phyloP scores from a whole-genome alignment of 768 basidiomycete genomes.

The Termitomyces sp. region DNA sequence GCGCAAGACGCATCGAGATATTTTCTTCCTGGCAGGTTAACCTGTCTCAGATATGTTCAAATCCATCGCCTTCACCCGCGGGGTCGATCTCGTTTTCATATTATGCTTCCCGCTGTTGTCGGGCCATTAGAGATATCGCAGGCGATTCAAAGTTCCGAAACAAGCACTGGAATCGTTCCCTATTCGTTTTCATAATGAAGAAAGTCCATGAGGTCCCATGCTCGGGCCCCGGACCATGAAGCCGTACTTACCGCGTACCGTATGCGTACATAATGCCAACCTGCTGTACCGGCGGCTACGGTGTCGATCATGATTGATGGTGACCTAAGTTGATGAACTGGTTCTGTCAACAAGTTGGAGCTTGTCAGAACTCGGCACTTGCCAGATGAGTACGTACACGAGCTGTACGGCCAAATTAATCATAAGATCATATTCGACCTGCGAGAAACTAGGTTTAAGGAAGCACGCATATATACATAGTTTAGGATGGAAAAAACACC shows the following conservation, averaged over 20 bases:
- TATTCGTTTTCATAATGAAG: neutral
- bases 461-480: neutral
- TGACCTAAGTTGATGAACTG: neutral
- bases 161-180: neutral
- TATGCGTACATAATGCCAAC: neutral
- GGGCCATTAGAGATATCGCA: too few relatives aligned
- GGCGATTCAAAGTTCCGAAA: neutral
- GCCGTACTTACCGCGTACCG: neutral
- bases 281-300: neutral
- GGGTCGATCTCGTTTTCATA: too few relatives aligned
- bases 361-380: neutral
- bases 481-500: neutral
- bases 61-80: too few relatives aligned
- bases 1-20: too few relatives aligned
- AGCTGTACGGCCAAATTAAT: neutral
- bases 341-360: too few relatives aligned
- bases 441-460: neutral
- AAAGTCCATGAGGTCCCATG: neutral
- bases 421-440: neutral
- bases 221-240: too few relatives aligned
- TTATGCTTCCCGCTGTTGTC: too few relatives aligned
- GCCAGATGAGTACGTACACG: neutral
- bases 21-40: too few relatives aligned
- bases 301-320: neutral
- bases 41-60: too few relatives aligned